A percentile compares a stretch with the other conserved stretches of the same genome.
These are phyloP conservation scores for Fusarium albidum DNA, from an alignment of 2,329 filamentous ascomycete species.

Conservation along the genomic window DNA sequence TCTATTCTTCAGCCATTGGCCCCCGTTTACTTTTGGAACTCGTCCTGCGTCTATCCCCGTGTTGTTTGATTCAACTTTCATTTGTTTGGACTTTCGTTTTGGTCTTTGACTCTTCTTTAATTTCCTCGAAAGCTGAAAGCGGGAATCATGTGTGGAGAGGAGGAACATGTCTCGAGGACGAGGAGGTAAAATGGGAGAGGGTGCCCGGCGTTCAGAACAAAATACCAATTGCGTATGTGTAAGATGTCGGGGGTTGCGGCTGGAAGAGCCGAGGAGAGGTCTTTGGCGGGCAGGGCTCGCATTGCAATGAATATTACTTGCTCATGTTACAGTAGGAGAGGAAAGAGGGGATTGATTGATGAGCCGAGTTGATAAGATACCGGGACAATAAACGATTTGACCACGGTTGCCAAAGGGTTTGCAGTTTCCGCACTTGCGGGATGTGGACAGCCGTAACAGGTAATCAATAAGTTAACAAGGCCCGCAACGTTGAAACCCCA, in stretches of 20 bases:
- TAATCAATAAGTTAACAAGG: too few species aligned
- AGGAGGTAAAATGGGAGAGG: conserved; percentile 22
- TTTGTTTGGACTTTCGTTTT: conserved; percentile 33
- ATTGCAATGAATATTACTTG: conserved; percentile 16
- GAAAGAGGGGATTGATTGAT: conserved; percentile 4
- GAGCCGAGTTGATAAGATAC: conserved; percentile 23
- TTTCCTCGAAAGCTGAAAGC: conserved; percentile 19
- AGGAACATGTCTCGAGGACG: conserved; percentile 16
- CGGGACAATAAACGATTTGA: conserved; percentile 19
- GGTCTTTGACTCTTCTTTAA: conserved; percentile 26
- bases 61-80: conserved; percentile 28
- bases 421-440: too few species aligned
- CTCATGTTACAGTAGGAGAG: conserved; percentile 25
- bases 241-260: conserved; percentile 38
- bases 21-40: conserved; percentile 25
- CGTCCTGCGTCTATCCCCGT: conserved; percentile 19
- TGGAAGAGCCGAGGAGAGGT: conserved; percentile 15
- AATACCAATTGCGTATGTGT: conserved; percentile 41
- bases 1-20: conserved; percentile 15
- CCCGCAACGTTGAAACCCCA: too few species aligned
- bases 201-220: conserved; percentile 42
- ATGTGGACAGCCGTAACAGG: too few species aligned
- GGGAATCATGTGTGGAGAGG: conserved; percentile 10
- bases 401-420: background rate
- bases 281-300: conserved; percentile 22